phyloP scores from a whole-genome alignment of 2,329 filamentous ascomycete species.

The Bipolaris sorokiniana region DNA sequence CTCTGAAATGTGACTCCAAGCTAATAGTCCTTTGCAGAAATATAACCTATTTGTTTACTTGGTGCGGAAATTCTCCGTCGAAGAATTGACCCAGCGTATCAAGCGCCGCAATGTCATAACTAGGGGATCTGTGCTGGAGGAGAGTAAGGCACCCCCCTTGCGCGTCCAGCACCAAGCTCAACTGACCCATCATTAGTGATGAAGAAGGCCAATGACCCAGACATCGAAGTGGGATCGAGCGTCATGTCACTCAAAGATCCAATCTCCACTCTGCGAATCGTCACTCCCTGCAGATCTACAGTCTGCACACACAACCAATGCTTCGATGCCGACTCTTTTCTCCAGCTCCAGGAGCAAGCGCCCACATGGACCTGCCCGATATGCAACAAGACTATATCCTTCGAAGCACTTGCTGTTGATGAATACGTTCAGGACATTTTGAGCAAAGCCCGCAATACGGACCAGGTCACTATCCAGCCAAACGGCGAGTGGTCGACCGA shows the following conservation, averaged over 20 bases:
- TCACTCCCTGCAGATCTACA: constrained; percentile 77
- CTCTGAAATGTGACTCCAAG: neutral
- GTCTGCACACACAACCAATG: constrained; percentile 90
- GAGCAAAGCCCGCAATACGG: constrained; percentile 71
- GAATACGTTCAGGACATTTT: constrained; percentile 93
- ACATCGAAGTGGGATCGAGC: constrained; percentile 86
- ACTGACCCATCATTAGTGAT: constrained; percentile 63
- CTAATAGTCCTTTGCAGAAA: constrained; percentile 42
- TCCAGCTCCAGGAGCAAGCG: constrained; percentile 93
- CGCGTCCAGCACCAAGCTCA: neutral
- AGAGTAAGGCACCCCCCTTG: constrained; percentile 62
- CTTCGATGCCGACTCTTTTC: constrained; percentile 90
- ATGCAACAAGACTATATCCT: constrained; percentile 83
- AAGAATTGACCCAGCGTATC: constrained; percentile 73
- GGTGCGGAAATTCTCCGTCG: constrained; percentile 74
- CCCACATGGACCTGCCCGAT: constrained; percentile 97
- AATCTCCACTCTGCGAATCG: constrained; percentile 82
- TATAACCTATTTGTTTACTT: constrained; percentile 70
- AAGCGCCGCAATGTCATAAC: constrained; percentile 73
- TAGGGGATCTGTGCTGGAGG: constrained; percentile 79
- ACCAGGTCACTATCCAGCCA: constrained; percentile 90
- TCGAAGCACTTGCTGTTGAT: constrained; percentile 83
- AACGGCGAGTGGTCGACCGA: constrained; percentile 75
- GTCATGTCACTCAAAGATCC: constrained; percentile 93
- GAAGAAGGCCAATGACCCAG: constrained; percentile 80